Evolutionary conservation across 768 basidiomycete genomes (phyloP).

Genomic region (Rhodocollybia butyracea): DNA sequence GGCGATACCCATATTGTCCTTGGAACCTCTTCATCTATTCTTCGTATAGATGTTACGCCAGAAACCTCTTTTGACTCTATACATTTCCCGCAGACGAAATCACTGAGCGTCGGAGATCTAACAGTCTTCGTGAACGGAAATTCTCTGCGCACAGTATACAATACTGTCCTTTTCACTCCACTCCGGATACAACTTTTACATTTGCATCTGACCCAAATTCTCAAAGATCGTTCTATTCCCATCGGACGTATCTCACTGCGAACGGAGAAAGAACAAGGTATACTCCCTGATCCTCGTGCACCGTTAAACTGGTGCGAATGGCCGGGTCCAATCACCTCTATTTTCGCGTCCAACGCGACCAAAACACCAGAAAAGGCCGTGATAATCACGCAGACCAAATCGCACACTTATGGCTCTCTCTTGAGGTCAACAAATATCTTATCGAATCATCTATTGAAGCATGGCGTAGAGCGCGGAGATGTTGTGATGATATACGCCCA

Average conservation of each 20-base stretch:
- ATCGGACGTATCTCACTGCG: slow-evolving; percentile 81
- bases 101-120: slow-evolving; percentile 84
- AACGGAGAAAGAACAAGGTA: slow-evolving; percentile 62
- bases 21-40: slow-evolving; percentile 86
- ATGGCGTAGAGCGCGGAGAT: slow-evolving; percentile 87
- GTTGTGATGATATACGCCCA: slow-evolving; percentile 98
- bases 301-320: slow-evolving; percentile 97
- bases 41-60: slow-evolving; percentile 78
- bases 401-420: slow-evolving; percentile 79
- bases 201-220: slow-evolving; percentile 67
- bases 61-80: slow-evolving; percentile 81
- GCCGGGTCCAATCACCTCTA: slow-evolving; percentile 95
- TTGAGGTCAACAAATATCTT: slow-evolving; percentile 84
- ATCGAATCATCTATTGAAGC: slow-evolving; percentile 83
- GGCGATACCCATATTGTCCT: slow-evolving; percentile 93
- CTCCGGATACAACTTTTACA: slow-evolving; percentile 83
- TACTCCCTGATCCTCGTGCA: slow-evolving; percentile 79
- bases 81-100: slow-evolving; percentile 74
- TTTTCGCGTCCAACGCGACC: slow-evolving; percentile 87
- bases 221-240: slow-evolving; percentile 60
- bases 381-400: slow-evolving; percentile 65
- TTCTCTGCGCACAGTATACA: slow-evolving; percentile 85
- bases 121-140: slow-evolving; percentile 87
- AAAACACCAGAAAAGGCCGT: slow-evolving; percentile 80
- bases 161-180: slow-evolving; percentile 88